A percentile compares a stretch with the other conserved stretches of the same genome.
Evolutionary conservation across 148 eudicot genomes (phyloP).

Genomic region (Silene conica): DNA sequence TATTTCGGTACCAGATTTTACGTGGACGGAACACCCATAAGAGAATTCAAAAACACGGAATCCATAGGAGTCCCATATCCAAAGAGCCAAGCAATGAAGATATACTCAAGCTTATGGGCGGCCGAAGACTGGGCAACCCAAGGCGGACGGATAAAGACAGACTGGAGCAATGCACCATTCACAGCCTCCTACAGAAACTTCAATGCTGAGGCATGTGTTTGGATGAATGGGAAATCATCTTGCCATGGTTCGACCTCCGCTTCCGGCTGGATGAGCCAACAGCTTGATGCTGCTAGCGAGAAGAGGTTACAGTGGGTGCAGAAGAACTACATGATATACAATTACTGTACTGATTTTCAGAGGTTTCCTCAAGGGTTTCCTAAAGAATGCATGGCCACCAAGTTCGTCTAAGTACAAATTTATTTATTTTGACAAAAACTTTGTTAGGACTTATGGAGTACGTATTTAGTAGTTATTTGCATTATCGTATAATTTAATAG

Average conservation of each 20-base stretch:
- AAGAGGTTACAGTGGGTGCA: slow-evolving; percentile 36
- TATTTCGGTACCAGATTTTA: slow-evolving; percentile 24
- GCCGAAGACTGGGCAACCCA: slow-evolving; percentile 36
- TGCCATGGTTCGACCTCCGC: slow-evolving; percentile 5
- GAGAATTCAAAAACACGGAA: slow-evolving; percentile 32
- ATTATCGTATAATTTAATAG: too few species aligned
- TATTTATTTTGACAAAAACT: background rate
- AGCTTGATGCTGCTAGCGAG: slow-evolving; percentile 27
- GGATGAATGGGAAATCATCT: slow-evolving; percentile 21
- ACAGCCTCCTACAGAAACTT: slow-evolving; percentile 29
- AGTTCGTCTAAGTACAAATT: slow-evolving; percentile 1
- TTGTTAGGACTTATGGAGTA: too few species aligned
- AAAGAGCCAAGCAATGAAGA: slow-evolving; percentile 30
- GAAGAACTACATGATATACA: slow-evolving; percentile 35
- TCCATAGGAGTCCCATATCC: slow-evolving; percentile 29
- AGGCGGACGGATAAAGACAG: slow-evolving; percentile 32
- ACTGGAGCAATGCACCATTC: slow-evolving; percentile 34
- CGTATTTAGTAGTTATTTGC: too few species aligned
- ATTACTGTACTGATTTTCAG: slow-evolving; percentile 34
- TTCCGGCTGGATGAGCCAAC: slow-evolving; percentile 27
- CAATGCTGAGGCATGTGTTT: slow-evolving; percentile 27
- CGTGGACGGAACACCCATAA: slow-evolving; percentile 33
- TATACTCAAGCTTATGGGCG: slow-evolving; percentile 34
- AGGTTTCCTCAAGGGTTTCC: slow-evolving; percentile 45
- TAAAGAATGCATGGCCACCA: slow-evolving; percentile 24